phyloP scores from a whole-genome alignment of 257 asterid species.

The Catharanthus roseus region DNA sequence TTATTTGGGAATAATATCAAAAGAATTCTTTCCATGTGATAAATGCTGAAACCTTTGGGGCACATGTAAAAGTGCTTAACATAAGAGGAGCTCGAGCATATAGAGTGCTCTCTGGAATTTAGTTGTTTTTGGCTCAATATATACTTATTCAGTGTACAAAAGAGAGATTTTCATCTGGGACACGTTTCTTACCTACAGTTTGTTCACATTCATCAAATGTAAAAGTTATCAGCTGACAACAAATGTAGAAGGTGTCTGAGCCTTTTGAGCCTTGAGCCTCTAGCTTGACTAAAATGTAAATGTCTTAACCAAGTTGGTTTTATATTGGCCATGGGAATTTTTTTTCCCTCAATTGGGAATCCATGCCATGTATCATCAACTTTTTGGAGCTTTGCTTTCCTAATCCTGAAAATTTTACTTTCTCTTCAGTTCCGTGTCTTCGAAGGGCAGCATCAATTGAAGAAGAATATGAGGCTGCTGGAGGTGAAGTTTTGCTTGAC shows the following conservation, averaged over 20 bases:
- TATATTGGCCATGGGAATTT: not conserved
- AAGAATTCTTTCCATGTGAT: not conserved
- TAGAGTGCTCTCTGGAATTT: not conserved
- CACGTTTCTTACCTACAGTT: not conserved
- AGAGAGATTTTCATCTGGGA: not conserved
- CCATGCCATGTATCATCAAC: not conserved
- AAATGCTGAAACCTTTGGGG: not conserved
- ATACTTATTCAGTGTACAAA: not conserved
- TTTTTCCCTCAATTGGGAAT: not conserved
- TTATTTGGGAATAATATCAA: not conserved
- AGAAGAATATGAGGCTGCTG: conserved; percentile 97
- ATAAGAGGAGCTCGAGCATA: not conserved
- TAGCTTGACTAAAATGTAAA: not conserved
- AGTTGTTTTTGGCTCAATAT: not conserved
- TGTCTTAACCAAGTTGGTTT: not conserved
- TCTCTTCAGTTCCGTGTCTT: conserved; percentile 73
- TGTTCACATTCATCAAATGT: not conserved
- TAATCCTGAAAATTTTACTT: conserved; percentile 1
- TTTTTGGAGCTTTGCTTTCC: not conserved
- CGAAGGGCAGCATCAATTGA: conserved; percentile 91
- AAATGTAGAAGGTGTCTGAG: no score
- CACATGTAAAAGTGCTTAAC: not conserved
- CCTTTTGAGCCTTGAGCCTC: not conserved
- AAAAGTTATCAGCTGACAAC: no score
- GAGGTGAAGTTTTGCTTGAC: conserved; percentile 91